Evolutionary conservation across 768 basidiomycete species (phyloP).

Genomic region (Trametes villosa): DNA sequence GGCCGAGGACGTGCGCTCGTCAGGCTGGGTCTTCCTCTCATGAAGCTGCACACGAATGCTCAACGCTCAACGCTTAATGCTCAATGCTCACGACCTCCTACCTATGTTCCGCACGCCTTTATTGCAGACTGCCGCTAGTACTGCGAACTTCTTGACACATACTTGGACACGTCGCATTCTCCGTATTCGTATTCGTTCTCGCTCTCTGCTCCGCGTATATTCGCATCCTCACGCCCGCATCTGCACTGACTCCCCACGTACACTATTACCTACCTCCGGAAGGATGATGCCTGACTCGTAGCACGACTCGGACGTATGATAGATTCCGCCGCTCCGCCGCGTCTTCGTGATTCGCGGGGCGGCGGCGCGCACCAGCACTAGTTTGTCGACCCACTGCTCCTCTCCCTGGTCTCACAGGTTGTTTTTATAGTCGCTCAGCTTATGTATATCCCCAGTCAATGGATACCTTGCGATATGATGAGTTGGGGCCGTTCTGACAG

Average conservation of each 20-base stretch:
- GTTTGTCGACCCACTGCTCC: too few species aligned
- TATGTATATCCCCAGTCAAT: too few species aligned
- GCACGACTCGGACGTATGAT: not conserved
- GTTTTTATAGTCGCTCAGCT: not conserved
- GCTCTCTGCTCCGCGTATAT: not conserved
- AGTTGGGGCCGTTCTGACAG: too few species aligned
- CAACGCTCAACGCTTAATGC: too few species aligned
- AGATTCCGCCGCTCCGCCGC: too few species aligned
- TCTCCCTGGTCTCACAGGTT: not conserved
- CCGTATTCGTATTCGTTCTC: too few species aligned
- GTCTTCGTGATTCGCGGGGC: not conserved
- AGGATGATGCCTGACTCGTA: not conserved
- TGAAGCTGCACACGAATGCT: slow-evolving; percentile 12
- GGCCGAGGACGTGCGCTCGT: slow-evolving; percentile 58
- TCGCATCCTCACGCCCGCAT: not conserved
- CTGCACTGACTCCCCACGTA: not conserved
- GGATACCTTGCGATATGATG: too few species aligned
- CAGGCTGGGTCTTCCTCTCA: slow-evolving; percentile 64
- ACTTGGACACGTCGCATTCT: not conserved
- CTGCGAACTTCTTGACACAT: not conserved
- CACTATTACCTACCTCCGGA: slow-evolving; percentile 1
- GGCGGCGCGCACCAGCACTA: not conserved
- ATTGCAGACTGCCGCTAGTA: not conserved
- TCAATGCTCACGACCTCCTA: not conserved
- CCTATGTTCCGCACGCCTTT: not conserved